A percentile compares a stretch with the other conserved stretches of the same genome.
phyloP scores from a whole-genome alignment of 169 alveolate species.

The Cryptosporidium ubiquitum region DNA sequence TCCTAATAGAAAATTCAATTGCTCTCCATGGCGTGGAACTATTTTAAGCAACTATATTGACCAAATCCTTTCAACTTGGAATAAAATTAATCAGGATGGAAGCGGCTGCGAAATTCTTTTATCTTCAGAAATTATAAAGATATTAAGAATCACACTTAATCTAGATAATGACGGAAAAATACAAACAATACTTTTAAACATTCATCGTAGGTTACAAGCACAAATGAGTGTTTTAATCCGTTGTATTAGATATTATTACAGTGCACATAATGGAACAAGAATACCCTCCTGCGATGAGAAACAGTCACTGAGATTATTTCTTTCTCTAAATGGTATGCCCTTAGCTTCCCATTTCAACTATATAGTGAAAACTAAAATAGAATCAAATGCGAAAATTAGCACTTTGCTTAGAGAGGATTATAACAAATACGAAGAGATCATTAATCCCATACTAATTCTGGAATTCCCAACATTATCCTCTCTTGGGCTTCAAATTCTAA shows the following conservation, averaged over 20 bases:
- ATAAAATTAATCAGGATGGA: neutral
- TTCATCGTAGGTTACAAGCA: constrained; percentile 1
- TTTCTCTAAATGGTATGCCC: constrained; percentile 45
- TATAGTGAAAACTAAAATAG: neutral
- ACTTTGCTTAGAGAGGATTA: constrained; percentile 4
- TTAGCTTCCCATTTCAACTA: constrained; percentile 12
- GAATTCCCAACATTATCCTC: constrained; percentile 50
- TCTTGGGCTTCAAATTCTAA: constrained; percentile 44
- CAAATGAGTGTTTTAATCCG: constrained; percentile 17
- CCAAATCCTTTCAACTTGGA: neutral
- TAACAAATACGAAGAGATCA: neutral
- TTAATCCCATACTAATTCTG: neutral
- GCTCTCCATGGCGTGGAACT: neutral
- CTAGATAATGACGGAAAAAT: constrained; percentile 6
- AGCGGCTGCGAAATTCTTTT: neutral
- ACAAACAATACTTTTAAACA: neutral
- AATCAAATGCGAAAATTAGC: neutral
- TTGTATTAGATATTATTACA: constrained; percentile 21
- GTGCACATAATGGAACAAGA: neutral
- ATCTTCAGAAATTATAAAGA: constrained; percentile 37
- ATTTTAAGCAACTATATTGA: constrained; percentile 38
- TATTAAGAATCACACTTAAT: constrained; percentile 13
- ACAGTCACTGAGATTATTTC: constrained; percentile 20
- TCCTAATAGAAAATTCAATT: neutral
- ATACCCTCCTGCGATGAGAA: constrained; percentile 52